Base-by-base conservation (phyloP, 139 green algal genomes). In the Choricystis sp. region DNA sequence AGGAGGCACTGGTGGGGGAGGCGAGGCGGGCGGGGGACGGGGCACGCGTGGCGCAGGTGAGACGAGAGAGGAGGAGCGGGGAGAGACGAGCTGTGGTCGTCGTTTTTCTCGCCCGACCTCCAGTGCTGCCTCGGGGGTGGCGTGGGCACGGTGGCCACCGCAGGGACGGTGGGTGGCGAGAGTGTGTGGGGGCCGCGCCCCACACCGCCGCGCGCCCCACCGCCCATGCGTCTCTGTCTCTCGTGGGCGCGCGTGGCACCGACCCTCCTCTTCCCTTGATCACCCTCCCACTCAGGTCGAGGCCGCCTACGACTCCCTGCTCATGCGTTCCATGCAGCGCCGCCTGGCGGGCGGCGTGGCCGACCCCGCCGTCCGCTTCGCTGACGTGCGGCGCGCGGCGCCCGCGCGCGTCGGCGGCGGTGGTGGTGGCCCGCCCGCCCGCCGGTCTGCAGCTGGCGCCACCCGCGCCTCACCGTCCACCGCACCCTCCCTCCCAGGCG, bases 321-420 rank as follows among this genome's bases (percentile, higher is more conserved):
- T 92, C 59, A 89, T 89, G 81, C 74, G 83, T 61, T 78, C 61
- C 65, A 84, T 92, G 75, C 82, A 82, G 56, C 72, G 69, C 40
- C 40, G 40, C 40, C 40, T 52, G 9, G 9, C 31, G 77, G 26
- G 68, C 78, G n/a, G 76, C 82, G 30, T 79, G 76, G n/a, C n/a
- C n/a, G 0, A 74, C 65, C 14, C 64, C 29, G 9, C 40, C 9
- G 77, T 84, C 24, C 72, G 74, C 3, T 84, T 74, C 61, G 77
- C 77, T 3, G 77, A 80, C 59, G 77, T 78, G 52, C 71, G 40
- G 40, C 40, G 40, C 9, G 16, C 40, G n/a, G 26, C 26, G 28
- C 25, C 27, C 4, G 9, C 9, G 40, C 40, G 40, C 40, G 40
- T 52, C 40, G 23, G 56, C 28, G 27, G 26, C 59, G 63, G 63